Evolutionary conservation across 1,284 basidiomycete species (phyloP), one percentile per base, ranked within the genome.

Genomic region (Heliocybe sulcata): DNA sequence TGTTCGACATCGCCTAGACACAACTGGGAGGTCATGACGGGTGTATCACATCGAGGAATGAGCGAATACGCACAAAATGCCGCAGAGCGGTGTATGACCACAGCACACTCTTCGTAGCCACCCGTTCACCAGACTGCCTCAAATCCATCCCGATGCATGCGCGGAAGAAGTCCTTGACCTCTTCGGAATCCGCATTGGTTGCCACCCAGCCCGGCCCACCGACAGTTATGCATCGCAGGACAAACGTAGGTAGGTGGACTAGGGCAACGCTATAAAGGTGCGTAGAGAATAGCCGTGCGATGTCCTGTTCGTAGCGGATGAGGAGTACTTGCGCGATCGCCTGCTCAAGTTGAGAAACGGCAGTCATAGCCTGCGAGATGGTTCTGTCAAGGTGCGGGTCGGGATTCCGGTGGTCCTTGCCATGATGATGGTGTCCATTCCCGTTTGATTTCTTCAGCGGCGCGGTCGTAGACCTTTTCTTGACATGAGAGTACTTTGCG

Each of bases 11-110:
- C 3, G 85, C 84, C 83, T 64, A 55, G 25, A n/a, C 42, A 20
- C 6, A 42, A 12, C 25, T n/a, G 33, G 45, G 35, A 31, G 47
- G 22, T 53, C 38, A 42, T 20, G 2, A 45, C n/a, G 11, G 12
- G 19, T 33, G 45, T 35, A n/a, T 22, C 48, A 20, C 20, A 51
- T 54, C 38, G 2, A 35, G 16, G 47, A 27, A 20, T 51, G 54
- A 56, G 23, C 48, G 29, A 58, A 54, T 57, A 56, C 64, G 33
- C 26, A 86, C 84, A 63, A 87, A 87, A 68, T 87, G 81, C 55
- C 85, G 69, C 23, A 87, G 69, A 31, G 83, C 84, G 1, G 84
- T 87, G 67, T 87, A 87, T 1, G 82, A 84, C 85, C 85, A 87
- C 54, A 87, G 68, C 10, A 87, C 81, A 61, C 83, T 85, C 73